These are phyloP conservation scores for Vigna trinervia DNA, from an alignment of 306 rosid species.

Conservation along the genomic window DNA sequence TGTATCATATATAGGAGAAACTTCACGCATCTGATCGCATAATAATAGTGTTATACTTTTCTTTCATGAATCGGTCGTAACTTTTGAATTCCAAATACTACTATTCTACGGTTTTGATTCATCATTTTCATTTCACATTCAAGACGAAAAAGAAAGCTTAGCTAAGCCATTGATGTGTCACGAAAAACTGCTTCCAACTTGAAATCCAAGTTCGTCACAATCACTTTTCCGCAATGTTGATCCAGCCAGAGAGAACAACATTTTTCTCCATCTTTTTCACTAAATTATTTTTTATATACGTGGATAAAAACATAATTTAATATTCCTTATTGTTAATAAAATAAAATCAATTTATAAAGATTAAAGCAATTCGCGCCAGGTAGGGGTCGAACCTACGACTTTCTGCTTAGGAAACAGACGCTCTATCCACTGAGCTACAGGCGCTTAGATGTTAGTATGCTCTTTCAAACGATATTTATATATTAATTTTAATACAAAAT, in stretches of 20 bases:
- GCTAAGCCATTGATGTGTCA: constrained; percentile 10
- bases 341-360: too few species aligned
- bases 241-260: too few species aligned
- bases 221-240: neutral
- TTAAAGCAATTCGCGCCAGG: constrained; percentile 32
- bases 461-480: accelerated
- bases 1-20: neutral
- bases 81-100: constrained; percentile 5
- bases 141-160: neutral
- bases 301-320: too few species aligned
- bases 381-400: constrained; percentile 56
- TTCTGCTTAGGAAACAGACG: constrained; percentile 57
- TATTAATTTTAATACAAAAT: too few species aligned
- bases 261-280: neutral
- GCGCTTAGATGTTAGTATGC: neutral
- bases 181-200: neutral
- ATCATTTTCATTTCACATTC: neutral
- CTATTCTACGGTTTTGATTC: neutral
- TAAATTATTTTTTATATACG: neutral
- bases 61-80: neutral
- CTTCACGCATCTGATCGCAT: neutral
- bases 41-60: neutral
- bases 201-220: neutral
- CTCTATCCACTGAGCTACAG: constrained; percentile 58
- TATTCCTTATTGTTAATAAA: too few species aligned